Base-by-base conservation (phyloP, 371 early-diverging fungal species). In the Mitosporidium daphniae region DNA sequence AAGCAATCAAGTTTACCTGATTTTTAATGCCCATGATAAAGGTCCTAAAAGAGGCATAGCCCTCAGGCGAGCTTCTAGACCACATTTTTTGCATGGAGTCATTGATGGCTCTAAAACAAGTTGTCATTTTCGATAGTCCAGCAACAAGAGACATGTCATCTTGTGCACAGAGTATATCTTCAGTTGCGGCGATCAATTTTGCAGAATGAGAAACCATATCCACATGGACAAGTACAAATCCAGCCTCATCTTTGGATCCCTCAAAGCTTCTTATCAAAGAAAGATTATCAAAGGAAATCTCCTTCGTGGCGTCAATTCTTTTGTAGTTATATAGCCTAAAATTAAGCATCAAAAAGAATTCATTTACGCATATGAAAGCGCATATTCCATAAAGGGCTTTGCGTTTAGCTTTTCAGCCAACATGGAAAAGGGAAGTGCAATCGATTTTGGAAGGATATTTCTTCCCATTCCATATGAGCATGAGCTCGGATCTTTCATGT, bases 11-110 rank as follows among this genome's bases (percentile, higher is more conserved):
- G n/a, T 27, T 21, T 22, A 3, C 21, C 23, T 68, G 66, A 37
- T 60, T 56, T 44, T 66, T 67, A 27, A 59, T 61, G 2, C 73
- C 73, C 59, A 66, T 65, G 36, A 73, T 68, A 38, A 69, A 73
- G 0, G 74, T 71, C 13, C 73, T 50, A 48, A 69, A 73, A 36
- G 62, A 56, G 25, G 53, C 39, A 29, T 73, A 72, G 30, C 62
- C 66, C 1, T 41, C 48, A n/a, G 68, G 56, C 20, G 51, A 31
- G 22, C 54, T 53, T 17, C 55, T 50, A 16, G 45, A 44, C 63
- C 70, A 63, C 57, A 74, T 71, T 27, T 51, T 55, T 21, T 68
- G 61, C 65, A 73, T 58, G 25, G 54, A 54, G 14, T 34, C 37
- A 39, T 71, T 73, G 31, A 71, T 57, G 15, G 33, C 33, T 8